Base-by-base conservation (phyloP, 2,329 filamentous ascomycete species). In the Apiospora marii region DNA sequence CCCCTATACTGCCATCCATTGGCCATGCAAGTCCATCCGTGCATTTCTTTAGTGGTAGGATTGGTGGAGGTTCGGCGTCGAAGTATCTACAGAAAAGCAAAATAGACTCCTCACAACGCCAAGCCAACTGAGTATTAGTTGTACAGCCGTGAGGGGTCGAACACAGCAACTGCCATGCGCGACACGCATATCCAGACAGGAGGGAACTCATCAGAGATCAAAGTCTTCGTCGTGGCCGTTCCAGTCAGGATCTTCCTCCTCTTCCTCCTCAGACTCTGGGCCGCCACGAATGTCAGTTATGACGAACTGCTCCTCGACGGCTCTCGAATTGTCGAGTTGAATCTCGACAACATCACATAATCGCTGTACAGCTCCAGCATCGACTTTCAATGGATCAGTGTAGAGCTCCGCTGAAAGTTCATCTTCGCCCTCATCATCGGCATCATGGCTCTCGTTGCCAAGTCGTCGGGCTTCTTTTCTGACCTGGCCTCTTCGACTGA, bases 361-460 rank as follows among this genome's bases (percentile, higher is more conserved):
- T 12, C 51, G 69, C 34, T 71, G 69, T n/a, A 37, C 61, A 13
- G 69, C 27, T 53, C 41, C 37, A 10, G 37, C 8, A 10, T 41
- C 37, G n/a, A 22, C 53, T 49, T 70, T 51, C 12, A 24, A 30
- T 30, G 41, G 41, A 12, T 48, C 67, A 4, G 41, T 27, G 44
- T 44, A 46, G 22, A 69, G 51, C 14, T 64, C 58, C 41, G 73
- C 70, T 10, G 76, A 74, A 41, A 81, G 76, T 67, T 81, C 79
- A 72, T 84, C 81, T 53, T 79, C 80, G 19, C 77, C 81, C 19
- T 81, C 80, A 64, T 80, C 80, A 37, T 80, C 79, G n/a, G 34
- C 68, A 24, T 48, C 68, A 24, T 58, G 24, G 46, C 48, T 58
- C 22, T 51, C 68, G 24, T 70, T 58, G 27, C 49, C 76, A 12